These are phyloP conservation scores for Cryphonectria naterciae DNA, from an alignment of 2,329 filamentous ascomycete genomes.

Conservation along the genomic window DNA sequence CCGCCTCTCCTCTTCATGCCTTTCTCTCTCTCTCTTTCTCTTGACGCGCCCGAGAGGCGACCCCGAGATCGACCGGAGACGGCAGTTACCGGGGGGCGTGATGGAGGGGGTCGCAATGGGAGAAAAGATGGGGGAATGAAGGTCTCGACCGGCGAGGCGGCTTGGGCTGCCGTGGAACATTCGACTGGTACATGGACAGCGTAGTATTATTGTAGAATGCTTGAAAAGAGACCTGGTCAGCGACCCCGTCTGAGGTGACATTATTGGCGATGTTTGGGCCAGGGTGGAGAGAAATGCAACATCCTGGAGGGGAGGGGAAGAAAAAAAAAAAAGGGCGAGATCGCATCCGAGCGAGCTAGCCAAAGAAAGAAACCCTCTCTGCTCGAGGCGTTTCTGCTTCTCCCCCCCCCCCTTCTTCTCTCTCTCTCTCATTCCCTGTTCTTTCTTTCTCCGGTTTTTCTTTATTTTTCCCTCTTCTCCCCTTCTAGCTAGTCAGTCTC, in stretches of 20 bases:
- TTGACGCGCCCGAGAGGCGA: not conserved
- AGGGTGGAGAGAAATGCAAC: not conserved
- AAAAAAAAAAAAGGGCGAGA: not conserved
- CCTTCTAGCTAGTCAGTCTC: not conserved
- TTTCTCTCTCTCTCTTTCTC: too few species aligned
- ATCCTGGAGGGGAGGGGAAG: not conserved
- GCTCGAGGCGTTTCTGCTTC: too few species aligned
- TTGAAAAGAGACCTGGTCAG: not conserved
- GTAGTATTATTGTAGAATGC: not conserved
- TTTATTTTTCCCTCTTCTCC: not conserved
- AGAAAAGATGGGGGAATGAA: not conserved
- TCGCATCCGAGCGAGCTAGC: not conserved
- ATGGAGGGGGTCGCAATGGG: not conserved
- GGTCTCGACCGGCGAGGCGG: not conserved
- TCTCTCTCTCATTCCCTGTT: not conserved
- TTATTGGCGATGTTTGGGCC: not conserved
- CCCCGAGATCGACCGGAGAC: not conserved
- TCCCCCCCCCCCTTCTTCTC: too few species aligned
- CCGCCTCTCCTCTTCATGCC: too few species aligned
- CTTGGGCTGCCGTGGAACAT: not conserved
- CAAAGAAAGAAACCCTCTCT: not conserved
- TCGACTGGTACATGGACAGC: not conserved
- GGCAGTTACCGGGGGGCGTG: not conserved
- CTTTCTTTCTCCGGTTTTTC: not conserved
- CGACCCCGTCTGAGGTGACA: not conserved